Conservation (phyloP, 257 asterid genomes). For the Vinca minor region DNA sequence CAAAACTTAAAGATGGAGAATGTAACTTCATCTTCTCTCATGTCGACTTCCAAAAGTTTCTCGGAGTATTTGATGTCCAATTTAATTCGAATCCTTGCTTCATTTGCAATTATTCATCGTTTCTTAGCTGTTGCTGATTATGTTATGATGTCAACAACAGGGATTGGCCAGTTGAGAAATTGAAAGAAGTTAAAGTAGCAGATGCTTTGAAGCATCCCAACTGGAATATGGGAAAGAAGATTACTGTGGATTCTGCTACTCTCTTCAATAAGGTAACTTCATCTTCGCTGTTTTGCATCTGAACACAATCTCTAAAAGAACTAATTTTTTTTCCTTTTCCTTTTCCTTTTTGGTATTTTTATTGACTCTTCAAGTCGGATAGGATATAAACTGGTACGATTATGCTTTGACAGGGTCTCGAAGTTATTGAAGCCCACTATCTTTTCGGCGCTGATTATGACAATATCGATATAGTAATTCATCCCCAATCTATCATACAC, state of each 20-base stretch:
- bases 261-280: slow-evolving; percentile 80
- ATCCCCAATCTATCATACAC: slow-evolving; percentile 94
- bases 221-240: slow-evolving; percentile 98
- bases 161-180: slow-evolving; percentile 87
- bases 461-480: slow-evolving; percentile 81
- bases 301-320: not conserved
- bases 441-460: slow-evolving; percentile 91
- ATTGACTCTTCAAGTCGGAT: not conserved
- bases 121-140: not conserved
- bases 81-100: not conserved
- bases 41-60: not conserved
- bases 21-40: not conserved
- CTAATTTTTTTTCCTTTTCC: not conserved
- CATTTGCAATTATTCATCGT: not conserved
- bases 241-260: slow-evolving; percentile 97
- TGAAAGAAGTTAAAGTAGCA: slow-evolving; percentile 93
- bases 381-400: not conserved
- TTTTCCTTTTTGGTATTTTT: not conserved
- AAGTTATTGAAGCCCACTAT: slow-evolving; percentile 98
- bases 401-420: slow-evolving; percentile 58
- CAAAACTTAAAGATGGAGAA: not conserved
- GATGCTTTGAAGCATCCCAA: slow-evolving; percentile 99
- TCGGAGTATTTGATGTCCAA: not conserved
- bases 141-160: slow-evolving; percentile 26
- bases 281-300: slow-evolving; percentile 3